Evolutionary conservation across 164 flowering plant species (phyloP), one percentile per base, ranked within the genome.

Genomic region (Dillenia turbinata): DNA sequence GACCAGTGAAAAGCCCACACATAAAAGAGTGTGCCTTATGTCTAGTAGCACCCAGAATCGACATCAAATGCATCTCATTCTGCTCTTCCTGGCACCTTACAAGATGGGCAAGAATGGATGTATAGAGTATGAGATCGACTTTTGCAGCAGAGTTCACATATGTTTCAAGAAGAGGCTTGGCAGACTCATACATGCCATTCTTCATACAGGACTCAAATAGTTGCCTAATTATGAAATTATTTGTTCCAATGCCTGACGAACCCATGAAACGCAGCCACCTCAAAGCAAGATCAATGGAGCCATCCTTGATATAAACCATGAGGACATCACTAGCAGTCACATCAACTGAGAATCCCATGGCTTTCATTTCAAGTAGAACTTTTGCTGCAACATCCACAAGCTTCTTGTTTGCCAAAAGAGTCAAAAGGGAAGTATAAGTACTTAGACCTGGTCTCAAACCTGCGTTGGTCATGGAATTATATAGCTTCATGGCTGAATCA

Each of bases 301-400:
- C 98, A 62, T 91, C 87, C 62, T 94, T 94, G 44, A 94, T 86
- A 62, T 85, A 94, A 56, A 94, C 85, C 97, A 91, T 91, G 15
- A 94, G 66, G 63, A 94, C 86, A 76, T 91, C 97, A 74, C 99
- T 91, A 54, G 99, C 99, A 75, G 77, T 83, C 68, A 94, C 92
- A 77, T 91, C 97, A 49, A 85, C 93, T 45, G 96, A 76, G 68
- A 72, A 89, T 43, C 97, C 97, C 87, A 85, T 79, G 45, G 91
- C 75, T 72, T 91, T 91, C 99, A 94, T 94, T 75, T 94, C 99
- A 40, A 94, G 87, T 54, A 94, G 75, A 67, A 94, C 71, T 75
- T 91, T 94, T 49, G 96, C 99, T 65, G 99, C 97, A 66, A 94
- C 93, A 79, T 94, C 97, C 16, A 94, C 95, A 44, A 94, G 96